Base-by-base conservation (phyloP, 1,139 yeast species). In the Kodamaea fungicola region DNA sequence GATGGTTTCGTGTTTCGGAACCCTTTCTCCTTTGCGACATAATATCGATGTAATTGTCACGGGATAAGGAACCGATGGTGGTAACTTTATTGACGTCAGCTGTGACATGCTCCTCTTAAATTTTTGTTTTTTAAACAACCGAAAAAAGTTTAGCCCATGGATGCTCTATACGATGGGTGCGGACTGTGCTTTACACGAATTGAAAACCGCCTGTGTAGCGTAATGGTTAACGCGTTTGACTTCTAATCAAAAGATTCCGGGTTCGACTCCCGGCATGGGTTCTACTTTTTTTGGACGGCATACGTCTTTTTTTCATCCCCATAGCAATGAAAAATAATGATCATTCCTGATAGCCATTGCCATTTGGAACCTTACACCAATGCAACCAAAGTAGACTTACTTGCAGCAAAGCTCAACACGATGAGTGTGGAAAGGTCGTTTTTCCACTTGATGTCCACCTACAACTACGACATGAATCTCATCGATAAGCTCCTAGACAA, bases 11-110 rank as follows among this genome's bases (percentile, higher is more conserved):
- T 79, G 85, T 47, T 76, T 76, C 8, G 58, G 45, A 6, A 83
- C 71, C 1, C 52, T 45, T 8, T 71, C 71, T 6, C 83, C 85
- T 2, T 55, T 62, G 2, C 52, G 48, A 38, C 69, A 71, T 29
- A 69, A 55, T 9, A 83, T 61, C 22, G 77, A 67, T 19, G 81
- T 67, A 22, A 84, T 66, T n/a, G 79, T 79, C 30, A 84, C 78
- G 2, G 94, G 94, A 52, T 72, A 84, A 19, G 83, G 80, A 16
- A 80, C 74, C 38, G 83, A 77, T 37, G 64, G 58, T 22, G 90
- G 88, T 32, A 71, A 54, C 22, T 60, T 56, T 29, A 71, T 59
- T 25, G 64, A 54, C 12, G 71, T 64, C 54, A 55, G 29, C 33
- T 55, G 60, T n/a, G 65, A 51, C 66, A 61, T 61, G 27, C 30